Evolutionary conservation across 331 rosid genomes (phyloP).

Genomic region (Malus hybrid): DNA sequence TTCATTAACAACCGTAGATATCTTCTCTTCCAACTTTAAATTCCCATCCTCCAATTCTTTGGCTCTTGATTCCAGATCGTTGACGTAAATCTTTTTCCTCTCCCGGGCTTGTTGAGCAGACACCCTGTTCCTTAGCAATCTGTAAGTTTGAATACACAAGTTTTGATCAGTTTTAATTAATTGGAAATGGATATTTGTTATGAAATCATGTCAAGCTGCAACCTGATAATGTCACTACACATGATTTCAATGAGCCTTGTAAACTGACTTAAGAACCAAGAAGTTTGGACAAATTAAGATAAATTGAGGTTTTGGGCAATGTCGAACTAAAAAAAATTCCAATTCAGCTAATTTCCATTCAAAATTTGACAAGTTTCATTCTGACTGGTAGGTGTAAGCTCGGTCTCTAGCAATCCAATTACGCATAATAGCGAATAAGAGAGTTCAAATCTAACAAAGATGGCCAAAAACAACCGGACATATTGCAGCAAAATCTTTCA

Average conservation of each 20-base stretch:
- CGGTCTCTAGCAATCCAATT: too few relatives aligned
- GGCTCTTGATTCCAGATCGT: constrained; percentile 57
- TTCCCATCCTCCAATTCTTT: constrained; percentile 43
- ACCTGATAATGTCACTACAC: neutral
- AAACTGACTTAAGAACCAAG: neutral
- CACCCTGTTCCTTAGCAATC: constrained; percentile 62
- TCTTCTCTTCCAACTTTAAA: constrained; percentile 50
- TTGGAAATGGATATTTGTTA: too few relatives aligned
- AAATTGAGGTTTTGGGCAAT: too few relatives aligned
- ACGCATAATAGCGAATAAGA: too few relatives aligned
- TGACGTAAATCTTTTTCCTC: constrained; percentile 61
- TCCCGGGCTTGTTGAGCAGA: constrained; percentile 85
- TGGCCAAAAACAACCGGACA: too few relatives aligned
- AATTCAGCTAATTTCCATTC: neutral
- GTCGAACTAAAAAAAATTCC: too few relatives aligned
- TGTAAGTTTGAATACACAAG: constrained; percentile 1
- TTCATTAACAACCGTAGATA: constrained; percentile 58
- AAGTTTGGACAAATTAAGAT: neutral
- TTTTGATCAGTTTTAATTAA: neutral
- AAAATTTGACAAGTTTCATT: neutral
- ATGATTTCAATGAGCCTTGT: neutral
- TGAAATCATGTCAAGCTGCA: too few relatives aligned
- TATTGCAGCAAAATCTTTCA: too few relatives aligned
- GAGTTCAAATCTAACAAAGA: too few relatives aligned
- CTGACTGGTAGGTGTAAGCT: too few relatives aligned